A percentile compares a stretch with the other conserved stretches of the same genome.
These are phyloP conservation scores for Fusarium anguioides DNA, from an alignment of 2,329 filamentous ascomycete genomes.

Conservation along the genomic window DNA sequence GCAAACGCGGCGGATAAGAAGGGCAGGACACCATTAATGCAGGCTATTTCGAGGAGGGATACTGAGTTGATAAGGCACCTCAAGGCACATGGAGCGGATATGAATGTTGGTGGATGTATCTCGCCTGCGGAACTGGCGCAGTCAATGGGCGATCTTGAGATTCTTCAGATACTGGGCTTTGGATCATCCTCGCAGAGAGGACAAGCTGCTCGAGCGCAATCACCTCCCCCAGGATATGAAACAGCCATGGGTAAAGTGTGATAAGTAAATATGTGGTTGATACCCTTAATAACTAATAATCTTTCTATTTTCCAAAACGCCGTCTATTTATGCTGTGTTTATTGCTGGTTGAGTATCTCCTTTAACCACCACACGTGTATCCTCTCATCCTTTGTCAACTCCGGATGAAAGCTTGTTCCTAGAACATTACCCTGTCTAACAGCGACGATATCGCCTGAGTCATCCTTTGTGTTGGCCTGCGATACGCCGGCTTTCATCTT, in stretches of 20 bases:
- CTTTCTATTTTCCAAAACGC: conserved; percentile 18
- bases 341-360: conserved; percentile 60
- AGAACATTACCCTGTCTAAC: conserved; percentile 92
- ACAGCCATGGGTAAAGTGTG: conserved; percentile 22
- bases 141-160: conserved; percentile 41
- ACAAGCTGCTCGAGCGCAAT: conserved; percentile 16
- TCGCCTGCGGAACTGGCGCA: conserved; percentile 42
- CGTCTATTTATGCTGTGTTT: conserved; percentile 12
- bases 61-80: conserved; percentile 46
- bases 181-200: conserved; percentile 1
- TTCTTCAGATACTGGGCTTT: conserved; percentile 43
- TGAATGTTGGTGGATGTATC: conserved; percentile 29
- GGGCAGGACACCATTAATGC: conserved; percentile 48
- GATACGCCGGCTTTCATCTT: conserved; percentile 53
- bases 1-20: conserved; percentile 48
- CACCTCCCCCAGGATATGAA: conserved; percentile 43
- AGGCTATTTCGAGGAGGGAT: conserved; percentile 47
- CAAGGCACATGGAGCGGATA: conserved; percentile 44
- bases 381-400: conserved; percentile 86
- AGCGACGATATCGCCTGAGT: conserved; percentile 82
- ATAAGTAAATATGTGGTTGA: conserved; percentile 1
- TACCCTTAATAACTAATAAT: conserved; percentile 26
- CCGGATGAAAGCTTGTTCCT: conserved; percentile 95
- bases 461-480: conserved; percentile 53
- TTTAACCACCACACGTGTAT: conserved; percentile 95